Evolutionary conservation across 345 rosid species (phyloP).

Genomic region (Dovyalis caffra): DNA sequence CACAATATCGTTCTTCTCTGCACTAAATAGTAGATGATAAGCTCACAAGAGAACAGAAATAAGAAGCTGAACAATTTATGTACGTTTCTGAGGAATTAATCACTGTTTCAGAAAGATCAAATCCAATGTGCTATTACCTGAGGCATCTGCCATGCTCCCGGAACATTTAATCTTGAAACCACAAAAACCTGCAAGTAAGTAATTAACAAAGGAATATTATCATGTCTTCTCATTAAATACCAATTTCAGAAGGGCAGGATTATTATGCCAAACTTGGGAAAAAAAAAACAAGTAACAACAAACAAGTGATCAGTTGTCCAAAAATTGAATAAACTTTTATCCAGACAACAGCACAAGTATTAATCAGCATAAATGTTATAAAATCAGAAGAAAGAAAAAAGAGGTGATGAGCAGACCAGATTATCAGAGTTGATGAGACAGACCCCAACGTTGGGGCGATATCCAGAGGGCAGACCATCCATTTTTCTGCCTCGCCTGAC

Average conservation of each 20-base stretch:
- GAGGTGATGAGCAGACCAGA: constrained; percentile 43
- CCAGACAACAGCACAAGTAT: not conserved
- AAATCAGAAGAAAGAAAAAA: not conserved
- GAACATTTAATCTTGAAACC: constrained; percentile 94
- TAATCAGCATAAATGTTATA: not conserved
- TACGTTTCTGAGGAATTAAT: not conserved
- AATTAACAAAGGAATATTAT: not conserved
- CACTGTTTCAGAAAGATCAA: not conserved
- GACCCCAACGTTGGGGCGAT: constrained; percentile 98
- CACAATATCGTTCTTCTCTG: not conserved
- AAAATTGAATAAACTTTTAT: not conserved
- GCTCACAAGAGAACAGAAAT: not conserved
- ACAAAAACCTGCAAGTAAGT: constrained; percentile 67
- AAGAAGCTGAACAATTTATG: not conserved
- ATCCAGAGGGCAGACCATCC: constrained; percentile 93
- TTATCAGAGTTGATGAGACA: constrained; percentile 87
- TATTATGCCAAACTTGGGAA: not conserved
- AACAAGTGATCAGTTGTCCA: not conserved
- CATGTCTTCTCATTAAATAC: not conserved
- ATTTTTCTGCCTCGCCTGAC: constrained; percentile 17
- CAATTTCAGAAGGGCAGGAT: not conserved
- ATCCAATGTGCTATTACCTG: constrained; percentile 51
- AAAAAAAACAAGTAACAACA: not conserved
- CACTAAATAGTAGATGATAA: not conserved
- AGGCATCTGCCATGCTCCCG: constrained; percentile 99